These are phyloP conservation scores for Chytridiales sp. DNA, from an alignment of 371 early-diverging fungal genomes.

Conservation along the genomic window DNA sequence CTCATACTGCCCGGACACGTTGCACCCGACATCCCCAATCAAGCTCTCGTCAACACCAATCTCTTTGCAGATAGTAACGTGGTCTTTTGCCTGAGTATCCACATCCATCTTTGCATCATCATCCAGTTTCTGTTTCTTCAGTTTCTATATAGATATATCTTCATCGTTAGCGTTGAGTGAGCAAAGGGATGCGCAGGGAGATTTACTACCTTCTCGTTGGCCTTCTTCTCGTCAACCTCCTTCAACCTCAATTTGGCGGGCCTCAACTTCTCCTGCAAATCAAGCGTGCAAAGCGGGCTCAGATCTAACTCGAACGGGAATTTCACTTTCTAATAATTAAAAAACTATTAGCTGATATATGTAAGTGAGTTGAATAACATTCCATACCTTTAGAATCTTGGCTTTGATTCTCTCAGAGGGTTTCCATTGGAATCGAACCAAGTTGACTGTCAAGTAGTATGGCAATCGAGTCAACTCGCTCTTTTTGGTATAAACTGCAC, in stretches of 20 bases:
- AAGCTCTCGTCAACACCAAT: conserved; percentile 70
- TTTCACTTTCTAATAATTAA: conserved; percentile 66
- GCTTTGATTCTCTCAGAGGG: conserved; percentile 78
- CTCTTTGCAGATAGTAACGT: conserved; percentile 40
- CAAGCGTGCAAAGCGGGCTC: conserved; percentile 78
- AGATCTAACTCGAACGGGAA: conserved; percentile 91
- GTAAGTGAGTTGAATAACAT: neutral
- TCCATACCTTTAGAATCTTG: conserved; percentile 74
- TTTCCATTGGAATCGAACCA: conserved; percentile 97
- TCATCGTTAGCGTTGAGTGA: neutral
- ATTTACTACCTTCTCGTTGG: conserved; percentile 52
- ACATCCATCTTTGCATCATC: conserved; percentile 41
- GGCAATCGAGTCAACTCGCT: conserved; percentile 83
- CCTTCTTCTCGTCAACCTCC: conserved; percentile 71
- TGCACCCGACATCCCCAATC: conserved; percentile 74
- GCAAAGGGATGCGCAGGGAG: neutral
- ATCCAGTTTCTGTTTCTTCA: conserved; percentile 21
- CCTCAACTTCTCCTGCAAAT: conserved; percentile 74
- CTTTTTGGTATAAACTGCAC: conserved; percentile 76
- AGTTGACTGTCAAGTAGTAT: conserved; percentile 83
- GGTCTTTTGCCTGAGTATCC: conserved; percentile 26
- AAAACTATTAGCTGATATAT: neutral
- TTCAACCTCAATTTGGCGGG: conserved; percentile 72
- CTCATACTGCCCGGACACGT: conserved; percentile 52
- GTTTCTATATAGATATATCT: conserved; percentile 15